A percentile compares a stretch with the other conserved stretches of the same genome.
phyloP scores from a whole-genome alignment of 345 rosid genomes.

The Ceriops decandra region DNA sequence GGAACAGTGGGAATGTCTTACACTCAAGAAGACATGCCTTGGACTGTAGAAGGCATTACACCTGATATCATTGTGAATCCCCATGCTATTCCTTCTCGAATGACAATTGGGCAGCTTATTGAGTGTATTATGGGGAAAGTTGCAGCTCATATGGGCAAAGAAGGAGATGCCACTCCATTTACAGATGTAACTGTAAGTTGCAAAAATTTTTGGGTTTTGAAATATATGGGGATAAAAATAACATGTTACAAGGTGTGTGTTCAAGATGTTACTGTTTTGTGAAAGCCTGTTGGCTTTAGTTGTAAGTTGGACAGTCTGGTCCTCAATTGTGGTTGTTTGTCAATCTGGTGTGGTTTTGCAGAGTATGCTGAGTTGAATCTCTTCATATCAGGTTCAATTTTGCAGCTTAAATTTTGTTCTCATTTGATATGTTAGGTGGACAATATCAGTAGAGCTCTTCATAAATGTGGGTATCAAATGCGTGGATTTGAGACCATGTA shows the following conservation, averaged over 20 bases:
- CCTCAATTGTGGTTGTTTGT: too few relatives aligned
- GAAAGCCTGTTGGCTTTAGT: too few relatives aligned
- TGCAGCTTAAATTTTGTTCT: neutral
- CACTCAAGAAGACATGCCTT: constrained; percentile 99
- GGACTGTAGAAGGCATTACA: constrained; percentile 94
- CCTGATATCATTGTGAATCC: constrained; percentile 96
- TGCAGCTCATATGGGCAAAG: constrained; percentile 99
- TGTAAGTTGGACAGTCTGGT: too few relatives aligned
- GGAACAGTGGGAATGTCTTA: constrained; percentile 99
- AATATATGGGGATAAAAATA: neutral
- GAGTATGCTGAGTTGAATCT: too few relatives aligned
- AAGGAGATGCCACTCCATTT: constrained; percentile 98
- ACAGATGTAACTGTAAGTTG: constrained; percentile 92
- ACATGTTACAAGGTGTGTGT: too few relatives aligned
- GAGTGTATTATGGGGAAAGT: constrained; percentile 99
- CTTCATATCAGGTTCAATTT: neutral
- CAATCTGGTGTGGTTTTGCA: too few relatives aligned
- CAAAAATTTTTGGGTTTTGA: neutral
- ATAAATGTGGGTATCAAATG: constrained; percentile 97
- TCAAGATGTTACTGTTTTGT: too few relatives aligned
- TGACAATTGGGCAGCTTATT: constrained; percentile 98
- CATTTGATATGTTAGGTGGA: constrained; percentile 58
- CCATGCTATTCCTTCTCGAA: constrained; percentile 98
- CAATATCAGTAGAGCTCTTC: constrained; percentile 95
- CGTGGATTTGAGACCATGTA: constrained; percentile 98